phyloP scores from a whole-genome alignment of 164 flowering plant species.

The Magnolia changhungtana region DNA sequence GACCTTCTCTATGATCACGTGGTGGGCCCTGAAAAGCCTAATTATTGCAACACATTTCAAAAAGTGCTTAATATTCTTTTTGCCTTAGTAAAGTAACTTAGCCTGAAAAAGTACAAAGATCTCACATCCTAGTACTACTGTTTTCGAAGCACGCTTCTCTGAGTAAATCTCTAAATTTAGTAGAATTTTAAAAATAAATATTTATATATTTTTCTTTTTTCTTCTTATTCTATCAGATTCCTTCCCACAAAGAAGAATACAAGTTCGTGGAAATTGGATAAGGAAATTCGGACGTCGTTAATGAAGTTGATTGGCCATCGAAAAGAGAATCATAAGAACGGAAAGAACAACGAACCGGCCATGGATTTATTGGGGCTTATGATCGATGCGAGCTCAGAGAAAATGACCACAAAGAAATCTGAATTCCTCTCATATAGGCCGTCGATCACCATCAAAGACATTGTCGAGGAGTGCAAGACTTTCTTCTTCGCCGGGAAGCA shows the following conservation, averaged over 20 bases:
- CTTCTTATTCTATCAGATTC: conserved; percentile 39
- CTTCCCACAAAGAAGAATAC: conserved; percentile 70
- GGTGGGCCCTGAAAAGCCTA: too few relatives aligned
- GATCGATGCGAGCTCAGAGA: conserved; percentile 40
- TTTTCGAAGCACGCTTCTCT: too few relatives aligned
- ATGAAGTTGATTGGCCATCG: conserved; percentile 51
- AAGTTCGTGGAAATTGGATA: conserved; percentile 73
- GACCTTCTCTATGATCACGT: too few relatives aligned
- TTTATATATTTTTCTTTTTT: not conserved
- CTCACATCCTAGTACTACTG: too few relatives aligned
- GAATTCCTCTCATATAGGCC: conserved; percentile 1
- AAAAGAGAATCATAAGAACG: conserved; percentile 18
- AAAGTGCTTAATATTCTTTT: too few relatives aligned
- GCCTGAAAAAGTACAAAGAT: too few relatives aligned
- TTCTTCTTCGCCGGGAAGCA: conserved; percentile 97
- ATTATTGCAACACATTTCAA: too few relatives aligned
- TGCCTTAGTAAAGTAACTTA: too few relatives aligned
- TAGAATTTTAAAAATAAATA: too few relatives aligned
- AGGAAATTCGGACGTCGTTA: conserved; percentile 57
- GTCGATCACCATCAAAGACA: conserved; percentile 58
- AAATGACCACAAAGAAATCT: not conserved
- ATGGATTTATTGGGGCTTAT: conserved; percentile 68
- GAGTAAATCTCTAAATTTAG: too few relatives aligned
- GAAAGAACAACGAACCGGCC: conserved; percentile 9
- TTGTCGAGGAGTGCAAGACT: conserved; percentile 92